A percentile compares a stretch with the other conserved stretches of the same genome.
These are phyloP conservation scores for Phaeosphaeria sp. DNA, from an alignment of 2,329 filamentous ascomycete genomes.

Conservation along the genomic window DNA sequence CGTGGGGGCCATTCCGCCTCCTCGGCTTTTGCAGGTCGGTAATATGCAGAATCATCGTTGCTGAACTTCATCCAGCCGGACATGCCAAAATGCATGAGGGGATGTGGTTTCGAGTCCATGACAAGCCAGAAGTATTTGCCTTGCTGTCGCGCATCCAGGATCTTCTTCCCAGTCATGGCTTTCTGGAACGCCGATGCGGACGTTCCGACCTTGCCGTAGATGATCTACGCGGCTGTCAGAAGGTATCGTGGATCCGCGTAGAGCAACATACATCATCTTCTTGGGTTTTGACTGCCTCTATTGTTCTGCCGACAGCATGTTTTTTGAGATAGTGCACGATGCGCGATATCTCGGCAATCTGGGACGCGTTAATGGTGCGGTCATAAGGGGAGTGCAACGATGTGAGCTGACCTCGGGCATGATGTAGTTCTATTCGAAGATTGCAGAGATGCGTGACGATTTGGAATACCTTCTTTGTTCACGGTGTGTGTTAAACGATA, in stretches of 20 bases:
- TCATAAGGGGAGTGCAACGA: not conserved
- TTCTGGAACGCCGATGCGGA: conserved; percentile 76
- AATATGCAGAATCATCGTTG: conserved; percentile 78
- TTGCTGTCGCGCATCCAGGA: conserved; percentile 76
- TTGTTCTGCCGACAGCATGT: conserved; percentile 82
- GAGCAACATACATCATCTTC: conserved; percentile 66
- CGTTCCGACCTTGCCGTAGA: conserved; percentile 91
- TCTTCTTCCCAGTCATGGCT: conserved; percentile 76
- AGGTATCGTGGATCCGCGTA: not conserved
- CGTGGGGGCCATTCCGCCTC: conserved; percentile 83
- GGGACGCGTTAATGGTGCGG: conserved; percentile 12
- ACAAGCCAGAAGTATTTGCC: conserved; percentile 98
- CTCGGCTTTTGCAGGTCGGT: conserved; percentile 67
- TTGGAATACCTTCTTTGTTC: not conserved
- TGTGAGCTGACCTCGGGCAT: conserved; percentile 47
- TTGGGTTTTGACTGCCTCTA: conserved; percentile 72
- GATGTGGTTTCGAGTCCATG: conserved; percentile 78
- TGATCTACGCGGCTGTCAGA: conserved; percentile 55
- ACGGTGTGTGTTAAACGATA: not conserved
- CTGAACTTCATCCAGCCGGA: conserved; percentile 86
- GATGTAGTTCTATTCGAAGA: conserved; percentile 3
- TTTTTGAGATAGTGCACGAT: conserved; percentile 85
- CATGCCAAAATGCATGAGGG: conserved; percentile 84
- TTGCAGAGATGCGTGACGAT: not conserved
- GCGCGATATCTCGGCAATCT: conserved; percentile 72